phyloP scores from a whole-genome alignment of 2,329 filamentous ascomycete genomes.

The Myriosclerotinia duriaeana region DNA sequence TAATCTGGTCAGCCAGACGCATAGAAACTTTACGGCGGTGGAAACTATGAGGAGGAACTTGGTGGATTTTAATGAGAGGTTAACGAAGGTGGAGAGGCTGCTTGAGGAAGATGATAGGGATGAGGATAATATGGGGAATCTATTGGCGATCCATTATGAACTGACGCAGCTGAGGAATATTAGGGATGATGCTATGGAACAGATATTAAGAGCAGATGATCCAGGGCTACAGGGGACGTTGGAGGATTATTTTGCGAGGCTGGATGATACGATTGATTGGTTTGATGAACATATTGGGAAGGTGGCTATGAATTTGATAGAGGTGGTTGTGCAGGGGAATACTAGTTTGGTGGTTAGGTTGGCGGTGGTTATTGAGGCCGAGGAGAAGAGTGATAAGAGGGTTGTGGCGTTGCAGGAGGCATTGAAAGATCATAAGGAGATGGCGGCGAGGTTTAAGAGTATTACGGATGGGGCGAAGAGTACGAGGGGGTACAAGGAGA shows the following conservation, averaged over 20 bases:
- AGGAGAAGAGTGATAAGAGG: slow-evolving; percentile 94
- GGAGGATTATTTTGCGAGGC: slow-evolving; percentile 81
- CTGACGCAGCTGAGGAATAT: slow-evolving; percentile 91
- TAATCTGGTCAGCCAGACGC: slow-evolving; percentile 88
- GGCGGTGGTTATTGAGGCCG: slow-evolving; percentile 88
- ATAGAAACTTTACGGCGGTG: slow-evolving; percentile 92
- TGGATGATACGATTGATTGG: slow-evolving; percentile 87
- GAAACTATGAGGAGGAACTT: slow-evolving; percentile 91
- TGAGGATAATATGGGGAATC: slow-evolving; percentile 84
- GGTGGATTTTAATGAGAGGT: slow-evolving; percentile 78
- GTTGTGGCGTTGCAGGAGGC: slow-evolving; percentile 91
- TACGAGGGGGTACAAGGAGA: slow-evolving; percentile 93
- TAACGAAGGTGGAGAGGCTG: slow-evolving; percentile 74
- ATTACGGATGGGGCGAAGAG: slow-evolving; percentile 93
- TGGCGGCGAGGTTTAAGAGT: slow-evolving; percentile 89
- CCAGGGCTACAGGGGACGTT: slow-evolving; percentile 75
- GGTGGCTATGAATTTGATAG: slow-evolving; percentile 86
- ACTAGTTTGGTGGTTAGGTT: slow-evolving; percentile 86
- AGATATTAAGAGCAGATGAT: slow-evolving; percentile 79
- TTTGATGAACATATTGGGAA: slow-evolving; percentile 94
- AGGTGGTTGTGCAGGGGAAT: slow-evolving; percentile 81
- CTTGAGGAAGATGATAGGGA: slow-evolving; percentile 82
- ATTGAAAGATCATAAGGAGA: slow-evolving; percentile 91
- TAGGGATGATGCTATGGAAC: slow-evolving; percentile 92
- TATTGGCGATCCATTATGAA: slow-evolving; percentile 87